These are phyloP conservation scores for Cryptomeria japonica DNA, from an alignment of 75 land plant genomes.

Conservation along the genomic window DNA sequence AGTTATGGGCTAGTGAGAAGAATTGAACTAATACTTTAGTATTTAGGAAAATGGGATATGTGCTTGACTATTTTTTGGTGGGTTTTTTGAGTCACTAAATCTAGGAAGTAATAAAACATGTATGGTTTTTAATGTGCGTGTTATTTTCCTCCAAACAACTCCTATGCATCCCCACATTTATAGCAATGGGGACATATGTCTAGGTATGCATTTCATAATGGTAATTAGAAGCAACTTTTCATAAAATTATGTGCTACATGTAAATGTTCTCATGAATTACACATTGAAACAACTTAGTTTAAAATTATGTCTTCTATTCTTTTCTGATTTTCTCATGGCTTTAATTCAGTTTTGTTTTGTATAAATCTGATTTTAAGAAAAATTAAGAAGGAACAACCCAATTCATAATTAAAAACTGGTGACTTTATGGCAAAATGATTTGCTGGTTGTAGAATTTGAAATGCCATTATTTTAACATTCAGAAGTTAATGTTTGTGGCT, in stretches of 20 bases:
- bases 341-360: neutral
- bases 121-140: constrained; percentile 16
- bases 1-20: neutral
- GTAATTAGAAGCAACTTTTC: too few species aligned
- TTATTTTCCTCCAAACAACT: constrained; percentile 34
- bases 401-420: neutral
- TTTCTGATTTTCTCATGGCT: neutral
- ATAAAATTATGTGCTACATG: neutral
- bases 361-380: neutral
- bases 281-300: neutral
- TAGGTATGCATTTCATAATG: constrained; percentile 27
- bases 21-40: neutral
- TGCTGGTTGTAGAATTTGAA: neutral
- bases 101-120: neutral
- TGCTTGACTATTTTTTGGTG: neutral
- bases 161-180: constrained; percentile 57
- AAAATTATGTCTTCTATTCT: neutral
- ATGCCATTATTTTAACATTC: neutral
- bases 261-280: too few species aligned
- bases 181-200: constrained; percentile 56
- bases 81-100: neutral
- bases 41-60: neutral
- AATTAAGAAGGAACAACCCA: neutral
- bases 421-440: neutral
- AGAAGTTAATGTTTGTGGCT: neutral